Base-by-base conservation (phyloP, 2,329 filamentous ascomycete genomes). In the Plenodomus tracheiphilus region DNA sequence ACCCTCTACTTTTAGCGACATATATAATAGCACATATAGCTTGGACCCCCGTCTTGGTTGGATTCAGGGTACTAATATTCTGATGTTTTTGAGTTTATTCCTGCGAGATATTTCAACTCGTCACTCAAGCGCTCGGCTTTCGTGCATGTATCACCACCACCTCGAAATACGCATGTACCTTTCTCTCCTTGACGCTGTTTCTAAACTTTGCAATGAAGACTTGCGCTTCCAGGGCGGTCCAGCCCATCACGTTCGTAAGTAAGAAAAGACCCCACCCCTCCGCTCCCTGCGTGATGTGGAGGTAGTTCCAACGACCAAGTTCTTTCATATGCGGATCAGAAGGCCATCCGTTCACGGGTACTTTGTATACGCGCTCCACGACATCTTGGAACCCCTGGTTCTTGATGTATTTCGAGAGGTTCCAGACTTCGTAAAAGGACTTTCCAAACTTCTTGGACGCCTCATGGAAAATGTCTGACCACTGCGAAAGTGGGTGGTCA, bases 181-280 rank as follows among this genome's bases (percentile, higher is more conserved):
- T 60, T 46, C 58, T 64, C 39, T 62, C 62, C 48, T 63, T 65
- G 16, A 71, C 41, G 2, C 70, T 69, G n/a, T 58, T 55, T 20
- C 58, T 54, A 10, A 68, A 66, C 53, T 63, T 65, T 6, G 64
- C 64, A 47, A 72, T 62, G 43, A 79, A 74, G 3, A 77, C 60
- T 47, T 77, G 72, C 2, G 78, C 74, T 54, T 78, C 75, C 25
- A 74, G 69, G 20, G 72, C 64, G 39, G 56, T 69, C 75, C 62
- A 67, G 0, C 57, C 54, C 68, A 67, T 64, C 30, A 66, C 59
- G 16, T 59, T 51, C 3, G 62, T 66, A 54, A 62, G 39, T 46
- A 69, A 39, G 48, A 65, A 58, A 46, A 69, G 38, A 36, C 60
- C 56, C 67, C 61, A 62, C 18, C 69, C 59, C 51, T 66, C 61